phyloP scores from a whole-genome alignment of 805 yeast genomes.

The Maudiozyma serrabonitensis region DNA sequence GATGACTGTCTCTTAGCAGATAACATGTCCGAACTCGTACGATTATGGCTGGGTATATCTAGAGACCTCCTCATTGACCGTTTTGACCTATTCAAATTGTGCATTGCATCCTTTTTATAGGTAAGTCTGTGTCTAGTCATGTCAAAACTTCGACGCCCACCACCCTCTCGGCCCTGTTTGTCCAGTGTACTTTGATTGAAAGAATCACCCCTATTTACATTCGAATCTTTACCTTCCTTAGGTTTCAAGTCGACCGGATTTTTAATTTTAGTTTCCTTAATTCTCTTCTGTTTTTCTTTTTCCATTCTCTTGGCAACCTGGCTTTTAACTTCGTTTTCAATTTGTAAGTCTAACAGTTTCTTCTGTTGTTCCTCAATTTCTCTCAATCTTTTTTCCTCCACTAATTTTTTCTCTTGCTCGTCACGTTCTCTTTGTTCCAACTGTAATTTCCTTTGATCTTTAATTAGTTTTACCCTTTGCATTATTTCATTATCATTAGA shows the following conservation, averaged over 20 bases:
- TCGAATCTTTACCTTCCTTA: background rate
- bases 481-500: constrained; percentile 16
- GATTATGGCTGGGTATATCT: background rate
- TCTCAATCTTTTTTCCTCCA: constrained; percentile 8
- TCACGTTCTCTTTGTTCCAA: constrained; percentile 6
- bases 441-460: constrained; percentile 10
- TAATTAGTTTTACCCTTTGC: constrained; percentile 18
- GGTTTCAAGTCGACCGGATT: background rate
- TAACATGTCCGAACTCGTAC: background rate
- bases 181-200: background rate
- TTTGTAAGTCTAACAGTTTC: constrained; percentile 15
- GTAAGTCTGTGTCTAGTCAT: constrained; percentile 1
- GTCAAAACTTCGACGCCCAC: background rate
- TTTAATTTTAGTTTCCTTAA: background rate
- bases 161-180: background rate
- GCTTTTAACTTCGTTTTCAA: constrained; percentile 20
- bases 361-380: constrained; percentile 13
- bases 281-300: constrained; percentile 8
- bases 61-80: background rate
- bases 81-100: background rate
- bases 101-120: background rate
- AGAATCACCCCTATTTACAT: background rate
- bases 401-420: constrained; percentile 6
- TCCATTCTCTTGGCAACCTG: constrained; percentile 14
- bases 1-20: background rate